phyloP scores from a whole-genome alignment of 805 yeast species.

The Komagataella pastoris region DNA sequence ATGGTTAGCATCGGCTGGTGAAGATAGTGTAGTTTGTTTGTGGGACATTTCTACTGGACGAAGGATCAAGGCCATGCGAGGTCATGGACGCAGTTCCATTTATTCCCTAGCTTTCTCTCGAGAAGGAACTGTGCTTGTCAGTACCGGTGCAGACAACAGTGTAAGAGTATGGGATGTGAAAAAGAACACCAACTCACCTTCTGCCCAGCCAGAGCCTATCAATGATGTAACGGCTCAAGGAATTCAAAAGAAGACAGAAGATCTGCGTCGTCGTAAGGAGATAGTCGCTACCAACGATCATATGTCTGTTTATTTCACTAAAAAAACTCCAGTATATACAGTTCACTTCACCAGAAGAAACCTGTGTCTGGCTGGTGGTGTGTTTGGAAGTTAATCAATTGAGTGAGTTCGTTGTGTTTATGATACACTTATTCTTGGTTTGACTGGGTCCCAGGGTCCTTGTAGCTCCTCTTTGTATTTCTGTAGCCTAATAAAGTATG shows the following conservation, averaged over 20 bases:
- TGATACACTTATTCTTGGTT: constrained; percentile 37
- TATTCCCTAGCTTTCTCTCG: constrained; percentile 74
- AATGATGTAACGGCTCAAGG: constrained; percentile 3
- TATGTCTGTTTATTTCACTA: constrained; percentile 87
- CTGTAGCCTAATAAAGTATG: constrained; percentile 58
- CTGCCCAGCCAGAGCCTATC: constrained; percentile 49
- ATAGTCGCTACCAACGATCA: constrained; percentile 80
- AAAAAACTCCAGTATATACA: constrained; percentile 85
- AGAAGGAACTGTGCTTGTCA: constrained; percentile 81
- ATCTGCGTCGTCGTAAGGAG: constrained; percentile 43
- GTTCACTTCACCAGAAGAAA: constrained; percentile 88
- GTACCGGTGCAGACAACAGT: constrained; percentile 86
- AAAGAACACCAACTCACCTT: constrained; percentile 69
- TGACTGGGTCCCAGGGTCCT: constrained; percentile 91
- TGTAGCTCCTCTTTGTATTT: constrained; percentile 74
- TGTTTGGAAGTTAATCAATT: constrained; percentile 34
- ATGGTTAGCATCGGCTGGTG: constrained; percentile 92
- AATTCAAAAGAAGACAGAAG: constrained; percentile 20
- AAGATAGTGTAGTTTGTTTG: constrained; percentile 74
- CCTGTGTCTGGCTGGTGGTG: constrained; percentile 88
- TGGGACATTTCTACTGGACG: constrained; percentile 95
- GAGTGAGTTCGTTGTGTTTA: not conserved
- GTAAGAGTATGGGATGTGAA: constrained; percentile 95
- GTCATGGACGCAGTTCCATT: constrained; percentile 82
- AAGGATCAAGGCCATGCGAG: constrained; percentile 80